Percentiles rank a stretch among this genome's conserved stretches.
Evolutionary conservation across 2,329 filamentous ascomycete genomes (phyloP).

Genomic region (Penicillium sp.): DNA sequence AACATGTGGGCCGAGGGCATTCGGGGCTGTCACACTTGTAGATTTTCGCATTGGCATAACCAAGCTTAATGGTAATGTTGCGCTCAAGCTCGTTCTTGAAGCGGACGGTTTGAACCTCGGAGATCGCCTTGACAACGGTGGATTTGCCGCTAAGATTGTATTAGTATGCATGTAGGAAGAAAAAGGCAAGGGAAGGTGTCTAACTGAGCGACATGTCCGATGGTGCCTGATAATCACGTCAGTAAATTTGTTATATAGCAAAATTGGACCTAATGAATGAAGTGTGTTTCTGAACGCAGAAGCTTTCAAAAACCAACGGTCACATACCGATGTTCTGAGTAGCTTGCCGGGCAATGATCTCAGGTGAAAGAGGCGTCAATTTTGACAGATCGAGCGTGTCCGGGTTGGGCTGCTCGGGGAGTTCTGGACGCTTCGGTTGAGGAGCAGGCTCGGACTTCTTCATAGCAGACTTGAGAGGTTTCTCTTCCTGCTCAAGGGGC

Average conservation of each 20-base stretch:
- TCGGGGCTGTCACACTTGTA: constrained; percentile 94
- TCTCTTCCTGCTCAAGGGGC: constrained; percentile 57
- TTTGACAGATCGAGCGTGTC: constrained; percentile 78
- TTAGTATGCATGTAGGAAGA: neutral
- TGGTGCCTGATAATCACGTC: constrained; percentile 47
- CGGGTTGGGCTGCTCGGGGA: constrained; percentile 91
- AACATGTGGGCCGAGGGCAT: constrained; percentile 93
- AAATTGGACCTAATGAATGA: neutral
- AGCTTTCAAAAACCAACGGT: neutral
- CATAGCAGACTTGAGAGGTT: constrained; percentile 77
- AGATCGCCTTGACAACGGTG: constrained; percentile 98
- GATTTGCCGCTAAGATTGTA: constrained; percentile 67
- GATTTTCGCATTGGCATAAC: constrained; percentile 98
- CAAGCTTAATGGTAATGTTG: constrained; percentile 99
- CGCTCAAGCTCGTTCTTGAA: constrained; percentile 99
- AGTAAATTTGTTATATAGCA: neutral
- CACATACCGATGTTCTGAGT: constrained; percentile 92
- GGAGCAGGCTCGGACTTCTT: constrained; percentile 67
- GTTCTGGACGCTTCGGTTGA: constrained; percentile 59
- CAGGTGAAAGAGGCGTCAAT: constrained; percentile 82
- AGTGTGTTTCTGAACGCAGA: neutral
- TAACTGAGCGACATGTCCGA: constrained; percentile 88
- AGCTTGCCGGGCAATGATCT: constrained; percentile 96
- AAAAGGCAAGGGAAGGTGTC: neutral
- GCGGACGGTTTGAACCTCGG: constrained; percentile 95